A percentile compares a stretch with the other conserved stretches of the same genome.
phyloP scores from a whole-genome alignment of 2,329 filamentous ascomycete genomes.

The Aspergillus sp. region DNA sequence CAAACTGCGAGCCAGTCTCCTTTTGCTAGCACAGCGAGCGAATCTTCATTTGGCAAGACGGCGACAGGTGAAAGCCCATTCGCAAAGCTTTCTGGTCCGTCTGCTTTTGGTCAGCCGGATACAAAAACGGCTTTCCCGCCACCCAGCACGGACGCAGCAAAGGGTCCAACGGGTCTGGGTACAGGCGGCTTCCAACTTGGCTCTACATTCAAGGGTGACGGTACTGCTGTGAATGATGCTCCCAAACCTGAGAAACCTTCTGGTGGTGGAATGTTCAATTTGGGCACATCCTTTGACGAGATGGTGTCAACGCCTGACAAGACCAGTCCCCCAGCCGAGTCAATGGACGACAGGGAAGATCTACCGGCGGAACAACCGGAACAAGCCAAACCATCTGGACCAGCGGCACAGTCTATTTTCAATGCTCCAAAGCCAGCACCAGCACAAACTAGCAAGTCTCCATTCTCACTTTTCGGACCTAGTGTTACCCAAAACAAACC shows the following conservation, averaged over 20 bases:
- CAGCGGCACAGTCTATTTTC: conserved; percentile 25
- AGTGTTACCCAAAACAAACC: conserved; percentile 15
- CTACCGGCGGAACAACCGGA: conserved; percentile 10
- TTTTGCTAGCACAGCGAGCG: conserved; percentile 18
- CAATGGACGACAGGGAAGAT: conserved; percentile 33
- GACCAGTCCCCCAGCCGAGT: conserved; percentile 25
- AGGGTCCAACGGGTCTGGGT: conserved; percentile 23
- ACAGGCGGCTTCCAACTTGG: conserved; percentile 35
- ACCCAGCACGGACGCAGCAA: conserved; percentile 20
- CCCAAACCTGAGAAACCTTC: conserved; percentile 32
- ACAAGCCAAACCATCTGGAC: conserved; percentile 18
- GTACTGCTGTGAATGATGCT: conserved; percentile 32
- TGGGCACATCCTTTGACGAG: conserved; percentile 34
- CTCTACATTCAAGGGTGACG: conserved; percentile 41
- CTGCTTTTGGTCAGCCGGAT: conserved; percentile 25
- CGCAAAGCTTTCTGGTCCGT: conserved; percentile 20
- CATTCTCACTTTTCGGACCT: conserved; percentile 25
- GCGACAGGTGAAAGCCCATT: conserved; percentile 18
- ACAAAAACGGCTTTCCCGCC: conserved; percentile 20
- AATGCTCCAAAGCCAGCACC: conserved; percentile 22
- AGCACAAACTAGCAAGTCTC: conserved; percentile 23
- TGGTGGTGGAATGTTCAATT: conserved; percentile 26
- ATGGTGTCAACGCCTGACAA: conserved; percentile 32
- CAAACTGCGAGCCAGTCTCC: conserved; percentile 21
- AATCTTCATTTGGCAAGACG: conserved; percentile 16